Percentiles rank a stretch among this genome's conserved stretches.
These are phyloP conservation scores for Patellaria atrata DNA, from an alignment of 495 filamentous ascomycete species.

Conservation along the genomic window DNA sequence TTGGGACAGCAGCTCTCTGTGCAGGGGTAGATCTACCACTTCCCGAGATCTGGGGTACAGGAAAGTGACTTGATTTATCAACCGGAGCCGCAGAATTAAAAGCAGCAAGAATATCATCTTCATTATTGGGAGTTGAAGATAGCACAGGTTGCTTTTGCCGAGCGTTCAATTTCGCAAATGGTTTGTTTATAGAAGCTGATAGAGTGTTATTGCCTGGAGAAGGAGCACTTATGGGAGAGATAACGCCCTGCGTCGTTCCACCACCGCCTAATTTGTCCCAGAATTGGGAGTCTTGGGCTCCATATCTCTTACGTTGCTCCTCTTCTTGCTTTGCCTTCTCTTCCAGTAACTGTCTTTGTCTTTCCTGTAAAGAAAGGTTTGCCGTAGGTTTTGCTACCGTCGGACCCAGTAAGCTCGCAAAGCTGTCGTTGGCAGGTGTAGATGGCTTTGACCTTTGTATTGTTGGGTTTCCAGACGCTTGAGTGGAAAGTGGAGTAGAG, in stretches of 20 bases:
- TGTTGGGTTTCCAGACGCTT: slow-evolving; percentile 26
- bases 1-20: background rate
- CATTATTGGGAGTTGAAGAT: slow-evolving; percentile 28
- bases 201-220: slow-evolving; percentile 13
- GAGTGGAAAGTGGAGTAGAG: slow-evolving; percentile 48
- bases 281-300: slow-evolving; percentile 45
- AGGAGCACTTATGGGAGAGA: slow-evolving; percentile 9
- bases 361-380: slow-evolving; percentile 67
- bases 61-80: slow-evolving; percentile 46
- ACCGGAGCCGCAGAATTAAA: slow-evolving; percentile 47
- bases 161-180: slow-evolving; percentile 22
- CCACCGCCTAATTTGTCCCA: slow-evolving; percentile 54
- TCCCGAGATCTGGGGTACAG: slow-evolving; percentile 27
- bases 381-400: slow-evolving; percentile 44
- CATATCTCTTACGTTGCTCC: slow-evolving; percentile 50
- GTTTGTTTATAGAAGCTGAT: slow-evolving; percentile 26
- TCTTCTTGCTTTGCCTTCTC: slow-evolving; percentile 64
- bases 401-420: slow-evolving; percentile 74
- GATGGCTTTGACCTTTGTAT: slow-evolving; percentile 34
- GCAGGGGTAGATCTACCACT: slow-evolving; percentile 17
- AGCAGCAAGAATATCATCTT: slow-evolving; percentile 48
- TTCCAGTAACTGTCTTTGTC: slow-evolving; percentile 66
- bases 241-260: slow-evolving; percentile 32
- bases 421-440: slow-evolving; percentile 65
- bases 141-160: slow-evolving; percentile 12